Base-by-base conservation (phyloP, 768 basidiomycete genomes). In the Pilatotrama ljubarskyi region DNA sequence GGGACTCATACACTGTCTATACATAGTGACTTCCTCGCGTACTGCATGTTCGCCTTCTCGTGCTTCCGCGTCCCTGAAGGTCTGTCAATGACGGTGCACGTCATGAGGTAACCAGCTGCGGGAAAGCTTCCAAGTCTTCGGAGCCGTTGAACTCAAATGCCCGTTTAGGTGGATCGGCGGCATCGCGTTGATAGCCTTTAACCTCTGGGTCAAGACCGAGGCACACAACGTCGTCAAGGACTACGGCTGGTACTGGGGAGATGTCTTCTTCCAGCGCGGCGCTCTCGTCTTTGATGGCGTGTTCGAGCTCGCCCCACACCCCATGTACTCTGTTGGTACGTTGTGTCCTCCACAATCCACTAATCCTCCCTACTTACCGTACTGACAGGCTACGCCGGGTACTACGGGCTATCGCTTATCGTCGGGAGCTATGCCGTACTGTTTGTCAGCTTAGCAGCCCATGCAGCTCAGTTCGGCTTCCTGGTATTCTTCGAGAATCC, bases 161-260 rank as follows among this genome's bases (percentile, higher is more conserved):
- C 44, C 40, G 47, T 58, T 2, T 58, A 93, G 93, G 65, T 99
- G 96, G 96, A 74, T 90, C 44, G 88, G 89, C 20, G 97, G 97
- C 5, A 71, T 91, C 60, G 81, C 84, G 0, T 77, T 99, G 24
- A 94, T 98, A 70, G 83, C 82, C 20, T 98, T 98, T 81, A 98
- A 99, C 73, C 81, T 98, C 36, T 98, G 95, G 95, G 94, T 99
- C 63, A 99, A 99, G 72, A 91, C 90, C 2, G 96, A 98, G 70
- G 97, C 97, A 0, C 97, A 99, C 72, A 84, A 93, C 54, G 93
- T 98, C 49, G 95, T 98, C 61, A 98, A 97, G 68, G 96, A 98
- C 69, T 98, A 96, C 65, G 95, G 95, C 15, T 98, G 94, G 95
- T 98, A 95, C 72, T 94, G 93, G 93, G 95, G 92, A 10, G 92